Base-by-base conservation (phyloP, 768 basidiomycete species). In the Suillus alpinus region DNA sequence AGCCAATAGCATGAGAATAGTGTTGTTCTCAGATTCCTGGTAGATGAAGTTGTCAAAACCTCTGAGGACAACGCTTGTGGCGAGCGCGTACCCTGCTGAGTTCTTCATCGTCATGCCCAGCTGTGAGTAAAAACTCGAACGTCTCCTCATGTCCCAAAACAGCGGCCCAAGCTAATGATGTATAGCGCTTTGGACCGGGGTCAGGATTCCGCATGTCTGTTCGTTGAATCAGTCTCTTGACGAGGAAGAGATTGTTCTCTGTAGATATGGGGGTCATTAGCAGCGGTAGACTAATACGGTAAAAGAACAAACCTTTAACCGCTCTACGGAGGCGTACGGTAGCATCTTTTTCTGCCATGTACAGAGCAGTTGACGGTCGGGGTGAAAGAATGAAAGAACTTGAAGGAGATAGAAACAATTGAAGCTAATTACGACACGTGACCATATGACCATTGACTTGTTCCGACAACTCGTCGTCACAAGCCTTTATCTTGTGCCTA, bases 161-260 rank as follows among this genome's bases (percentile, higher is more conserved):
- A 23, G 94, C 94, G 2, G 95, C 87, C 94, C 94, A 98, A 5
- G 94, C 92, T 9, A 98, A 75, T 13, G 92, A 94, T 0, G 95
- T 97, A 70, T 89, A 89, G 8, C 92, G 83, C 65, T 83, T 84
- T 26, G 85, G 77, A 16, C 81, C 82, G 12, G 88, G 80, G 75
- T 98, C 95, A 9, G 93, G 87, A 75, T 98, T 98, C 23, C 95
- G 86, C 80, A 97, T 86, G 69, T 97, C 94, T 9, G 89, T 89
- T 67, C 89, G 79, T 73, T 91, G 86, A 58, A 94, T 81, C 65
- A 98, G 87, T 39, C 95, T 84, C 77, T 87, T 91, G 69, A 97
- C 92, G 63, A 96, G 86, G 67, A 95, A 89, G 65, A 97, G 85
- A 76, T 96, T 96, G 77, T 96, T 95, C 78, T 96, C 95, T 98